Evolutionary conservation across 495 filamentous ascomycete genomes (phyloP).

Genomic region (Neurospora sp.): DNA sequence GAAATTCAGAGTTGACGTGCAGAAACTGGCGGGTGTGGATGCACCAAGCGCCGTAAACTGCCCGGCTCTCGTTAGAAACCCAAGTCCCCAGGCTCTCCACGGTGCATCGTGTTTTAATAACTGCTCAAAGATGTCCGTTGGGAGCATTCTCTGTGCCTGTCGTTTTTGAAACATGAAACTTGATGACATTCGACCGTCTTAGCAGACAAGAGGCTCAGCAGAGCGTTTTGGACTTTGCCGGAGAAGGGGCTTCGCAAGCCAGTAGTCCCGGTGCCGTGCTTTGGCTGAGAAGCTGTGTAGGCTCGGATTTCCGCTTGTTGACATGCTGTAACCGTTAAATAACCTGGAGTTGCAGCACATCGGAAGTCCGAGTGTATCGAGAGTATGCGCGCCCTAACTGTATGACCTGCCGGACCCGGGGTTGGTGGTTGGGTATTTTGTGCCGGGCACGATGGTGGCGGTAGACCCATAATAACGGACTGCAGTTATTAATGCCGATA

Average conservation of each 20-base stretch:
- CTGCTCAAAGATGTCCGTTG: neutral
- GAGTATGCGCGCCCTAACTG: neutral
- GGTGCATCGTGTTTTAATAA: neutral
- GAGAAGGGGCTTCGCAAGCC: neutral
- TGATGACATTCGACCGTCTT: neutral
- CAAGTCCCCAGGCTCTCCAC: neutral
- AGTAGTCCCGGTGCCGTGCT: neutral
- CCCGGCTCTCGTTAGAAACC: neutral
- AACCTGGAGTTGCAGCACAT: neutral
- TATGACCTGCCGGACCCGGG: neutral
- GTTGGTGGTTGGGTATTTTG: neutral
- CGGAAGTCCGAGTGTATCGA: neutral
- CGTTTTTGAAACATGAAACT: neutral
- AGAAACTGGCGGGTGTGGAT: neutral
- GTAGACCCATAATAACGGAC: neutral
- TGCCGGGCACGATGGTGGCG: neutral
- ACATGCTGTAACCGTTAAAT: neutral
- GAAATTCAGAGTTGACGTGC: neutral
- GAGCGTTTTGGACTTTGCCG: neutral
- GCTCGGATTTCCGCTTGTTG: neutral
- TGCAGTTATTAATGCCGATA: neutral
- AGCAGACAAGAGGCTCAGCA: neutral
- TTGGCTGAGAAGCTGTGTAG: neutral
- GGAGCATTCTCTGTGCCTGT: neutral
- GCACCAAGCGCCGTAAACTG: neutral